A percentile compares a stretch with the other conserved stretches of the same genome.
Conservation (phyloP, 768 basidiomycete genomes). For the Lactarius hengduanensis region DNA sequence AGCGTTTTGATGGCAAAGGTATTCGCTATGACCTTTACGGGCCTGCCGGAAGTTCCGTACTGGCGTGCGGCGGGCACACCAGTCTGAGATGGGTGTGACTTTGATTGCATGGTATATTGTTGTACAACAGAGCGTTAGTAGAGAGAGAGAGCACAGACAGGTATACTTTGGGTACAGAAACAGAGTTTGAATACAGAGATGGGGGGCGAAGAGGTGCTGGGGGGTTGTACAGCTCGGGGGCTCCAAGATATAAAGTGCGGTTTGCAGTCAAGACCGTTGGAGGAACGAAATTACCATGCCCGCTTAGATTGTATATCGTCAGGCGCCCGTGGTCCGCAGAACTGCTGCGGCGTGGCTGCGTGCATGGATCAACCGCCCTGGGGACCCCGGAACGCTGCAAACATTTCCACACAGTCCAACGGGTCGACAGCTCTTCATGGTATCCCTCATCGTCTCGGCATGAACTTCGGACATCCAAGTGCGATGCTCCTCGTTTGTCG, state of each 20-base stretch:
- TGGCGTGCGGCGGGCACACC: conserved; percentile 10
- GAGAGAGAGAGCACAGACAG: neutral
- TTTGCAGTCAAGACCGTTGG: neutral
- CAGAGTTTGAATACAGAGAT: neutral
- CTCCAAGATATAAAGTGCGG: neutral
- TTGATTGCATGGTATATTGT: conserved; percentile 19
- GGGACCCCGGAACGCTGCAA: neutral
- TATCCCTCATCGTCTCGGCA: neutral
- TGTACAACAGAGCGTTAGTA: neutral
- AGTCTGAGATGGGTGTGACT: neutral
- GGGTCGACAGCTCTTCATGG: neutral
- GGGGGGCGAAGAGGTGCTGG: neutral
- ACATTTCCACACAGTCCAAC: neutral
- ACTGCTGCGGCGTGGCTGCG: conserved; percentile 2
- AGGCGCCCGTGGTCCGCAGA: conserved; percentile 1
- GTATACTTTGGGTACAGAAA: conserved; percentile 5
- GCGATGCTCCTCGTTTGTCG: neutral
- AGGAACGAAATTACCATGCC: neutral
- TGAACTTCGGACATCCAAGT: neutral
- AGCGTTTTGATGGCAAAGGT: conserved; percentile 20
- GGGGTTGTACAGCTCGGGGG: neutral
- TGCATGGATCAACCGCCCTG: neutral
- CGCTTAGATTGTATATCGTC: neutral
- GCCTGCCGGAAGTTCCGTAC: conserved; percentile 16
- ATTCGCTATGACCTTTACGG: conserved; percentile 21